Evolutionary conservation across 2,329 filamentous ascomycete species (phyloP).

Genomic region (Penicillium sp.): DNA sequence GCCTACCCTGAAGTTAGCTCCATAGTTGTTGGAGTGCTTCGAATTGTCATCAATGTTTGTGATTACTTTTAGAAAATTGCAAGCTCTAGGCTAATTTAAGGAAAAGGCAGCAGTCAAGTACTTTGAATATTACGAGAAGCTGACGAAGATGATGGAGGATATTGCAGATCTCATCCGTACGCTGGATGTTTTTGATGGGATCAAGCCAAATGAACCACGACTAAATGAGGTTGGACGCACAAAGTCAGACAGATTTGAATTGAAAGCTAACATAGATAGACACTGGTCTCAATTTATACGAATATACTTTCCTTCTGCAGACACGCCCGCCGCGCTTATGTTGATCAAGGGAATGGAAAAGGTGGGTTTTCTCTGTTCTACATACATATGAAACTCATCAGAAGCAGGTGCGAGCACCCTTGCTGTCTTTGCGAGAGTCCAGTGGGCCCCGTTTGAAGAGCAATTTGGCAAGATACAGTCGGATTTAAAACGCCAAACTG

Average conservation of each 20-base stretch:
- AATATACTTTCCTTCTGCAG: slow-evolving; percentile 12
- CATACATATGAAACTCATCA: background rate
- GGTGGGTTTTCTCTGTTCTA: background rate
- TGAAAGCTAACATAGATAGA: background rate
- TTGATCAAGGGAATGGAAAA: background rate
- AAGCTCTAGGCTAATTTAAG: background rate
- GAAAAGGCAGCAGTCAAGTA: slow-evolving; percentile 12
- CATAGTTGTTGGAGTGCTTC: slow-evolving; percentile 10
- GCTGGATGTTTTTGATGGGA: background rate
- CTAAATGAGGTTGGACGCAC: background rate
- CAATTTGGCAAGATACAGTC: slow-evolving; percentile 12
- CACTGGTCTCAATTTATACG: slow-evolving; percentile 9
- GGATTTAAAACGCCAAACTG: slow-evolving; percentile 5
- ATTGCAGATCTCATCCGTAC: background rate
- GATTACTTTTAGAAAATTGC: background rate
- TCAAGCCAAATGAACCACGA: slow-evolving; percentile 1
- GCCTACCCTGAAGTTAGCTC: slow-evolving; percentile 11
- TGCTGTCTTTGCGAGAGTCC: slow-evolving; percentile 6
- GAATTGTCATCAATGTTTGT: slow-evolving; percentile 13
- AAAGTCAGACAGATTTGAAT: background rate
- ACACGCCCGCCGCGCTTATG: slow-evolving; percentile 3
- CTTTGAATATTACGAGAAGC: slow-evolving; percentile 13
- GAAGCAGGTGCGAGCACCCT: background rate
- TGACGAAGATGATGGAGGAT: slow-evolving; percentile 13
- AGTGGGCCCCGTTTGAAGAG: slow-evolving; percentile 14